A percentile compares a stretch with the other conserved stretches of the same genome.
phyloP scores from a whole-genome alignment of 768 basidiomycete species.

The Lactifluus hygrophoroides region DNA sequence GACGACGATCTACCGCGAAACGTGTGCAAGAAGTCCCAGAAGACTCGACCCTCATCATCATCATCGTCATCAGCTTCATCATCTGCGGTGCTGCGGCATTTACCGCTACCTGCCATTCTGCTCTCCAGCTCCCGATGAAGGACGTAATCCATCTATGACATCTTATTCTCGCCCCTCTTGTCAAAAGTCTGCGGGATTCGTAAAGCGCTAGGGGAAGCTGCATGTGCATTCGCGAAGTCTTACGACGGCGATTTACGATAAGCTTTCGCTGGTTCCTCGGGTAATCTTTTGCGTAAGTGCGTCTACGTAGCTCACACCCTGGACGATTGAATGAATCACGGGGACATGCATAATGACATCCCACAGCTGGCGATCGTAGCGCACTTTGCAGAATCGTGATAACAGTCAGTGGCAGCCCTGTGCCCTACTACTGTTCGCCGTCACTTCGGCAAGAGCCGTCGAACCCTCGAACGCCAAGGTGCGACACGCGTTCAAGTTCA shows the following conservation, averaged over 20 bases:
- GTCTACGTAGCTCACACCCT: neutral
- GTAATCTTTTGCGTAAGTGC: neutral
- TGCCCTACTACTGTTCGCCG: conserved; percentile 1
- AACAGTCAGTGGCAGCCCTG: conserved; percentile 6
- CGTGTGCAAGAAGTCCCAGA: conserved; percentile 15
- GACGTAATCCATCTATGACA: conserved; percentile 4
- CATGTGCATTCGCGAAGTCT: neutral
- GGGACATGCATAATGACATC: neutral
- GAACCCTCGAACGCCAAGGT: conserved; percentile 6
- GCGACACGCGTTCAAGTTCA: neutral
- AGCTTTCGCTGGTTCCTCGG: conserved; percentile 3
- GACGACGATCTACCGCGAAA: conserved; percentile 7
- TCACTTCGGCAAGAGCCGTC: neutral
- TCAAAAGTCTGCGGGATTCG: neutral
- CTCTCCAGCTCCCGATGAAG: neutral
- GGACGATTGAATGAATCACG: neutral
- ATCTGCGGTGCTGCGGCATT: conserved; percentile 4
- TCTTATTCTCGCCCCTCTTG: neutral
- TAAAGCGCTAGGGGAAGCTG: neutral
- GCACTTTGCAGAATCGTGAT: neutral
- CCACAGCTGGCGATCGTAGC: neutral
- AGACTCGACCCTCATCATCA: neutral
- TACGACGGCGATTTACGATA: neutral
- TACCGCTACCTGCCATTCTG: neutral
- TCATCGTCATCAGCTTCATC: neutral